Evolutionary conservation across 2,329 filamentous ascomycete genomes (phyloP), one percentile per base, ranked within the genome.

Genomic region (Neoascochyta sp.): DNA sequence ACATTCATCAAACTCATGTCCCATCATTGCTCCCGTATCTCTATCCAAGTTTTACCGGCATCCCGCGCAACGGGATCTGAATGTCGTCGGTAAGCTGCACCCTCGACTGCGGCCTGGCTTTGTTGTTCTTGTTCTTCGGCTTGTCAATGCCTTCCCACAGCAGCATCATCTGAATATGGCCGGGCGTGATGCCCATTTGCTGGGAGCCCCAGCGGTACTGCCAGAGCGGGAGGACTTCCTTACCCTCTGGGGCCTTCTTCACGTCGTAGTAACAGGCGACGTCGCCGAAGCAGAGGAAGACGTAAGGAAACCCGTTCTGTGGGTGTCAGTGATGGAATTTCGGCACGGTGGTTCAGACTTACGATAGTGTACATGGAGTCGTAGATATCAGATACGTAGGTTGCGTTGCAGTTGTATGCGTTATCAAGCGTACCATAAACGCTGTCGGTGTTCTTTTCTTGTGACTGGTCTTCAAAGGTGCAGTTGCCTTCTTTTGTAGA

Each of bases 251-350:
- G 2, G 36, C 23, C n/a, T 29, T 36, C 27, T 57, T 59, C 3
- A 43, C 53, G 24, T 61, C 57, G 24, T 57, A 61, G 41, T 45
- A 60, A 29, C 57, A 61, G 14, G 51, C 48, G 13, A 57, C 32
- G 26, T 60, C 56, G 14, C 55, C 55, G 21, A 44, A 54, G 44
- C 57, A 61, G 23, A 61, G 48, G 36, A 59, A 60, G 9, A 49
- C 32, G 35, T 60, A 47, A 4, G 45, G 34, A 22, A 60, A 57
- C 20, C 57, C 51, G n/a, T 48, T 32, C 51, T 55, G 13, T 4
- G 10, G 4, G 3, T 16, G 22, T 28, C 7, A 18, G 11, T 29
- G 9, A 29, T 9, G 1, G 8, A 7, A 2, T 3, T 14, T 7
- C 10, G 5, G 9, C 7, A 13, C 10, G 18, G 11, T 21, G 5